A percentile compares a stretch with the other conserved stretches of the same genome.
Conservation (phyloP, 192 early-diverging fungal genomes). For the Mortierella claussenii region DNA sequence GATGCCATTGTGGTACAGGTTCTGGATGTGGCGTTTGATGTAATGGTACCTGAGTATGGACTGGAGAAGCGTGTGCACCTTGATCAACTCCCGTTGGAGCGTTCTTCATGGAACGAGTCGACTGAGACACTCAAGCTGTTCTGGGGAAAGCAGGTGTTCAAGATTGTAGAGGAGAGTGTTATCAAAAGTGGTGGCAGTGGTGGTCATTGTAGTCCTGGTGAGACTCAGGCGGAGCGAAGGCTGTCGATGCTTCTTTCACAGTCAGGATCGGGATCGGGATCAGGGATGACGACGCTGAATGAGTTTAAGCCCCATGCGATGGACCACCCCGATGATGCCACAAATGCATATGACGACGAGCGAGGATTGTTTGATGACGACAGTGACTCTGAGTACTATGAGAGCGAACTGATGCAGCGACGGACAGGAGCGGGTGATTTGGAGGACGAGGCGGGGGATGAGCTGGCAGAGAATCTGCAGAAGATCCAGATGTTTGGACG, state of each 20-base stretch:
- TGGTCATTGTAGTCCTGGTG: not conserved
- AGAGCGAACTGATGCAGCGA: constrained; percentile 14
- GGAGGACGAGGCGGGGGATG: constrained; percentile 41
- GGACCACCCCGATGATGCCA: constrained; percentile 53
- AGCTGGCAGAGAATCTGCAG: constrained; percentile 31
- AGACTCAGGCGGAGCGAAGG: constrained; percentile 30
- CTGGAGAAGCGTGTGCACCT: constrained; percentile 77
- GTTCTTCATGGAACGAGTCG: constrained; percentile 48
- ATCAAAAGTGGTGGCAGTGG: not conserved
- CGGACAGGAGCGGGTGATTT: constrained; percentile 18
- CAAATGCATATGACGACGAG: constrained; percentile 60
- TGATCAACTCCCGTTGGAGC: constrained; percentile 61
- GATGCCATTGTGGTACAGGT: constrained; percentile 80
- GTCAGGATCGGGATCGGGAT: not conserved
- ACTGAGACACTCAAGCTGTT: constrained; percentile 55
- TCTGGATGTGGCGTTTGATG: constrained; percentile 74
- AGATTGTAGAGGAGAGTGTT: constrained; percentile 29
- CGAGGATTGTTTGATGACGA: constrained; percentile 63
- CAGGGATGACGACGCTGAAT: no score
- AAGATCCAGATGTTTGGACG: constrained; percentile 58
- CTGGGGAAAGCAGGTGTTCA: constrained; percentile 61
- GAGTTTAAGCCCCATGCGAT: constrained; percentile 11
- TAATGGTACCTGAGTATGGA: constrained; percentile 73
- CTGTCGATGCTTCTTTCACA: constrained; percentile 6
- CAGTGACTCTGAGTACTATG: constrained; percentile 55